Evolutionary conservation across 169 alveolate genomes (phyloP).

Genomic region (Miamiensis avidus): DNA sequence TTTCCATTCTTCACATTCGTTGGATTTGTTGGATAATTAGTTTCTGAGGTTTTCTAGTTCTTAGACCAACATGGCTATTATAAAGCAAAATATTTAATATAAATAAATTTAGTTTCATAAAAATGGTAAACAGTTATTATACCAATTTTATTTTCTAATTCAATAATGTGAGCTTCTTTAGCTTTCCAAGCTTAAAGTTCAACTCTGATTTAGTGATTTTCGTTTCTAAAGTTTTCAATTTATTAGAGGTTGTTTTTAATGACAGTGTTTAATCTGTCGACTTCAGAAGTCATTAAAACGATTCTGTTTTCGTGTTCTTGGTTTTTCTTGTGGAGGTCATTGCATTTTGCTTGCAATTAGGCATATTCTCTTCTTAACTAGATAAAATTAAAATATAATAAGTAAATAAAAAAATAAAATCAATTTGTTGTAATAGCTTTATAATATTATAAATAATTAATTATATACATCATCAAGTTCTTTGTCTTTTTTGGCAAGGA

Average conservation of each 20-base stretch:
- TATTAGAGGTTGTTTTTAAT: not conserved
- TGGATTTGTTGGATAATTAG: not conserved
- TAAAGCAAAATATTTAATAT: no score
- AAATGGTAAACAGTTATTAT: no score
- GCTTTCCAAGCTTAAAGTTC: no score
- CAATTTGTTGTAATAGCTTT: no score
- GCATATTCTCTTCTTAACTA: not conserved
- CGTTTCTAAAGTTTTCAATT: not conserved
- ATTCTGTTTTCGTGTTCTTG: slow-evolving; percentile 20
- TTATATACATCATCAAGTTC: not conserved
- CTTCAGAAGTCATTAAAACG: slow-evolving; percentile 11
- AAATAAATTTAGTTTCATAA: not conserved
- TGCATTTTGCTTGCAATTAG: no score
- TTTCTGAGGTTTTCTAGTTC: not conserved
- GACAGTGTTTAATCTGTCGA: slow-evolving; percentile 18
- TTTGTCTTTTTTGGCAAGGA: not conserved
- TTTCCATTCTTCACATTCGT: not conserved
- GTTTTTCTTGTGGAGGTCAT: not conserved
- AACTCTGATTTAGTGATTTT: no score
- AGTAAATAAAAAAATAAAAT: no score
- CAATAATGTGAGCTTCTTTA: not conserved
- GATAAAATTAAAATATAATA: no score
- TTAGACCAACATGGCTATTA: not conserved
- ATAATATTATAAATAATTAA: no score
- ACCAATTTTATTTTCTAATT: not conserved